A percentile compares a stretch with the other conserved stretches of the same genome.
Evolutionary conservation across 345 rosid species (phyloP).

Genomic region (Gynandropsis gynandra): DNA sequence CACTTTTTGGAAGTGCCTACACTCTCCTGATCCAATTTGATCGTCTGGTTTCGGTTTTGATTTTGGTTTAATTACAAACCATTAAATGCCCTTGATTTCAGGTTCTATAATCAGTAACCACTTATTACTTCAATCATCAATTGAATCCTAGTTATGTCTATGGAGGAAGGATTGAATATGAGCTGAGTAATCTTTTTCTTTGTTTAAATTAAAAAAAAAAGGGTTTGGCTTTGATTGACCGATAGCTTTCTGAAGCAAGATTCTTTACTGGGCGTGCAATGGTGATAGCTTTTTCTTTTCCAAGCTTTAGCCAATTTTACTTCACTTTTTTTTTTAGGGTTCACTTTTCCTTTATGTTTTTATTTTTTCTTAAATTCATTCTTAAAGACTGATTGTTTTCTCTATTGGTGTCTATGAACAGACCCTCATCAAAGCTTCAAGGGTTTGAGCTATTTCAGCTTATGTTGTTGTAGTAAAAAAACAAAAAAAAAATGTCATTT

Average conservation of each 20-base stretch:
- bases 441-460: not conserved
- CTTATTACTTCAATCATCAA: constrained; percentile 1
- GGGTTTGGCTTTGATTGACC: constrained; percentile 1
- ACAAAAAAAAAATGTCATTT: constrained; percentile 41
- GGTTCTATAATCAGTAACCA: constrained; percentile 6
- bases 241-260: constrained; percentile 20
- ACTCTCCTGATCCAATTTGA: constrained; percentile 16
- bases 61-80: too few relatives aligned
- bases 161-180: too few relatives aligned
- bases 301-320: constrained; percentile 20
- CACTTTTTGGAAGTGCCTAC: not conserved
- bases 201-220: constrained; percentile 5
- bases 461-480: not conserved
- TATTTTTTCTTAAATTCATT: constrained; percentile 21
- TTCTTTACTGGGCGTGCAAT: constrained; percentile 30
- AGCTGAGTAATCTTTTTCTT: too few relatives aligned
- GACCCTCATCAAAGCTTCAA: too few relatives aligned
- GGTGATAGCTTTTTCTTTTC: constrained; percentile 20
- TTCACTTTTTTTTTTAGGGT: constrained; percentile 25
- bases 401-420: constrained; percentile 5
- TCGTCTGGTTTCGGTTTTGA: constrained; percentile 12
- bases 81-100: constrained; percentile 9
- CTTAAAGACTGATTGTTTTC: not conserved
- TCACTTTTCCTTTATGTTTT: constrained; percentile 4
- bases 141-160: constrained; percentile 8